These are phyloP conservation scores for Hippophae gyantsensis DNA, from an alignment of 306 rosid genomes.

Conservation along the genomic window DNA sequence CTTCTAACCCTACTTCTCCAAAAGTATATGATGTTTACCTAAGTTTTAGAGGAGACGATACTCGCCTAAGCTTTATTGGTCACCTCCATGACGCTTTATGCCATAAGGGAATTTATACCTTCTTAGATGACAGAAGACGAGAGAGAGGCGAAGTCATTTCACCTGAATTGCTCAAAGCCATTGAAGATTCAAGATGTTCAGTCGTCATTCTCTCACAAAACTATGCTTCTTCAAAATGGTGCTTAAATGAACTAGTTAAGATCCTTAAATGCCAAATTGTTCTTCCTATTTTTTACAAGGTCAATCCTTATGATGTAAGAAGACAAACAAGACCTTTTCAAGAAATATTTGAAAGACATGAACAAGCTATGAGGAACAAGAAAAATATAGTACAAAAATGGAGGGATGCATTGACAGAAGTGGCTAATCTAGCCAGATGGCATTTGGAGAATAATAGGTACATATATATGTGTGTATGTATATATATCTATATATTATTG, in stretches of 20 bases:
- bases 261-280: conserved; percentile 1
- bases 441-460: background rate
- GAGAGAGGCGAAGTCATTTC: background rate
- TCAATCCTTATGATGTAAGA: background rate
- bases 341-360: background rate
- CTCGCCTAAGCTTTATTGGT: conserved; percentile 26
- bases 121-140: conserved; percentile 18
- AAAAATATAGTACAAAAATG: background rate
- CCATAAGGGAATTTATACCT: conserved; percentile 26
- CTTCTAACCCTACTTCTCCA: too few species aligned
- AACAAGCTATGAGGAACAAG: background rate
- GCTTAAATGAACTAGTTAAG: conserved; percentile 2
- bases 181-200: background rate
- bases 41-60: conserved; percentile 12
- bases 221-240: conserved; percentile 9
- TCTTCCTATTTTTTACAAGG: background rate
- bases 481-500: too few species aligned
- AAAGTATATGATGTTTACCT: conserved; percentile 30
- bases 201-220: background rate
- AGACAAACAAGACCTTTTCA: background rate
- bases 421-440: background rate
- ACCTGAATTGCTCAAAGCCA: background rate
- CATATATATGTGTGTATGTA: too few species aligned
- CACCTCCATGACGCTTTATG: conserved; percentile 24
- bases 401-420: background rate